Evolutionary conservation across 179 eudicot species (phyloP), one percentile per base, ranked within the genome.

Genomic region (Silene noctiflora): DNA sequence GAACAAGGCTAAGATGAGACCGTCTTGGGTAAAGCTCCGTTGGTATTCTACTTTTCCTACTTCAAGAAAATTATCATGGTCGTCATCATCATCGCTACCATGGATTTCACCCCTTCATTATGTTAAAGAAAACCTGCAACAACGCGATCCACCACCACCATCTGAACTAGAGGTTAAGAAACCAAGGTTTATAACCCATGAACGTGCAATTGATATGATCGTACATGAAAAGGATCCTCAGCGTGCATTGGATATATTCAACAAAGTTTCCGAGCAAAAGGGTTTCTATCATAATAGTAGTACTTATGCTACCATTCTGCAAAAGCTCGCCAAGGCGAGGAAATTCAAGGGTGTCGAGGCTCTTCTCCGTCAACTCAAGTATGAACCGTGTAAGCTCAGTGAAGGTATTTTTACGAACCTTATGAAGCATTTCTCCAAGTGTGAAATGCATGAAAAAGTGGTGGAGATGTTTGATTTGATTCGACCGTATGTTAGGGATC

Each of bases 211-310:
- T 68, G 83, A 79, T 76, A 58, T 85, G 88, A 95, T 95, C 73
- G 86, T 77, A 78, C 83, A 71, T 17, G 93, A 91, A 81, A 87
- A 79, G 67, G 90, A 88, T 74, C 94, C 98, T 59, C 93, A 91
- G 44, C 82, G 75, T 31, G 99, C 97, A 19, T 76, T 95, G 19
- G 95, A 91, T n/a, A 85, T 89, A 68, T 95, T 95, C 59, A 90
- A 95, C 77, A 88, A 81, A 83, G 95, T 81, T 31, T 84, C 96
- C 0, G 83, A 80, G 62, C 99, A 93, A 72, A 91, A 75, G 78
- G 99, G 98, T 27, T 93, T 91, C 74, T 76, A 84, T 78, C 99
- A 93, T 78, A 95, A 95, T 82, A 84, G 74, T 73, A 86, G 86
- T 24, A 93, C 98, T 53, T 95, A 89, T 76, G 87, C 90, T 19